Evolutionary conservation across 2,329 filamentous ascomycete species (phyloP), one percentile per base, ranked within the genome.

Genomic region (Phaeomoniella chlamydospora): DNA sequence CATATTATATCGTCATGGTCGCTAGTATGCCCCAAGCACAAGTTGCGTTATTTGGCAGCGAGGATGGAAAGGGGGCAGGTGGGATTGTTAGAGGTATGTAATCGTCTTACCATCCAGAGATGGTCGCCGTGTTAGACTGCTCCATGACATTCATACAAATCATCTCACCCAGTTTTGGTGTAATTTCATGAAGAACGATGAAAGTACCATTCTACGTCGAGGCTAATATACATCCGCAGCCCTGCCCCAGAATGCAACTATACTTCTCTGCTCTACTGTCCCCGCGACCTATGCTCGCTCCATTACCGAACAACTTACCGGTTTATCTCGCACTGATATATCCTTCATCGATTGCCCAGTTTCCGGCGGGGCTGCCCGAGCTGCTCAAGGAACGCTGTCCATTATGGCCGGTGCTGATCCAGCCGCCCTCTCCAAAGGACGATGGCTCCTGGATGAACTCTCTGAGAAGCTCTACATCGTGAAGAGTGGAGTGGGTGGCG

Each of bases 251-350:
- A 69, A 68, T 26, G 72, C 72, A 10, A 70, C 70, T 0, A 63
- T 85, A 29, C 61, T 82, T 15, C 65, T 84, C 19, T 80, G 74
- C 54, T 81, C 77, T 2, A 86, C 80, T 0, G 78, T 82, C 2
- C 70, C 80, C 0, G 76, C 76, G 14, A 67, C 68, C 15, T 80
- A 80, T 47, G 70, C 76, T 2, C 67, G 74, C 47, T 66, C 65
- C 12, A 67, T 85, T 6, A 67, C 70, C 14, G 58, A 64, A 37
- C 59, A 75, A 45, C 60, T 85, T 2, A 43, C 61, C 35, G 58
- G 64, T 6, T 55, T 64, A 18, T 71, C 70, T 9, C 64, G 80
- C 4, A 52, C 56, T 2, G 80, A 86, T 49, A 66, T 86, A 18
- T 60, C 65, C 34, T 68, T 85, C 35, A 68, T 87, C 35, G 80